These are phyloP conservation scores for Rubia occidens DNA, from an alignment of 305 asterid genomes.

Conservation along the genomic window DNA sequence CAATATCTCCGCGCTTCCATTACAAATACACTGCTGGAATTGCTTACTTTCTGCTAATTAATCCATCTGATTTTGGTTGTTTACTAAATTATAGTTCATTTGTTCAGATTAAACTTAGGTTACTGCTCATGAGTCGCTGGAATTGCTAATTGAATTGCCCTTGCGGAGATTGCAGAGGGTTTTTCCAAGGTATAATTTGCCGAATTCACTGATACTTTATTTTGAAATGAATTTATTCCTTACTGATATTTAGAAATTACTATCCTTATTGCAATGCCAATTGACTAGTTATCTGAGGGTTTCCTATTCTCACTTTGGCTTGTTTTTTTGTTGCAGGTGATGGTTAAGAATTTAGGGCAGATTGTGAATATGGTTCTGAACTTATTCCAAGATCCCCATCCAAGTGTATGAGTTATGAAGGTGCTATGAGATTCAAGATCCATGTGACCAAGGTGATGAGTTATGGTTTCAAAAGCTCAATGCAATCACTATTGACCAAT, in stretches of 20 bases:
- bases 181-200: constrained; percentile 53
- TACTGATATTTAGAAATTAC: too few species aligned
- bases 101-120: not conserved
- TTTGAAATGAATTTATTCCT: not conserved
- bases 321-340: constrained; percentile 38
- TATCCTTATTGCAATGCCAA: not conserved
- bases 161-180: constrained; percentile 91
- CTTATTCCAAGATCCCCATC: constrained; percentile 89
- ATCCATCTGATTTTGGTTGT: not conserved
- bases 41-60: not conserved
- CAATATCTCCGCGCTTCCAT: not conserved
- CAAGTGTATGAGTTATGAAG: too few species aligned
- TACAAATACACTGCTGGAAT: not conserved
- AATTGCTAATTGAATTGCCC: too few species aligned
- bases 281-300: not conserved
- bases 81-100: not conserved
- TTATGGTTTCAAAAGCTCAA: not conserved
- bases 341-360: constrained; percentile 78
- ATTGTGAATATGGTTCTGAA: constrained; percentile 76
- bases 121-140: too few species aligned
- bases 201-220: not conserved
- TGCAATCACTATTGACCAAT: too few species aligned
- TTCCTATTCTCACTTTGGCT: constrained; percentile 2
- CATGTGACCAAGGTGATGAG: not conserved
- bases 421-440: too few species aligned